Base-by-base conservation (phyloP, 495 filamentous ascomycete genomes). In the Lindgomyces ingoldianus region DNA sequence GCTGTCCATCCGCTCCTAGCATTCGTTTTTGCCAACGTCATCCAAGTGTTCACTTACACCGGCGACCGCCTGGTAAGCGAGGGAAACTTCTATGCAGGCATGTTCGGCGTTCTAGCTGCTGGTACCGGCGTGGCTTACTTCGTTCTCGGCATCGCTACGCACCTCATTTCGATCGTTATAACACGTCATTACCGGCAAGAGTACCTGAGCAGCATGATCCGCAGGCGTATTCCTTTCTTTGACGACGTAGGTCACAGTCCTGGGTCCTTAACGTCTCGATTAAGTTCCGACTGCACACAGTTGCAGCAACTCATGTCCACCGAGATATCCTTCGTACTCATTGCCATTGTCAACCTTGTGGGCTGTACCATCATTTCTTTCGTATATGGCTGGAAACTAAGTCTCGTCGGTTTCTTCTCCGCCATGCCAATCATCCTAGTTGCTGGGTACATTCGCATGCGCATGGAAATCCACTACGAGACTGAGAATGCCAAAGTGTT, bases 351-450 rank as follows among this genome's bases (percentile, higher is more conserved):
- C 52, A 71, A 69, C 44, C 26, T 74, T 18, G 16, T 71, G 12
- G 72, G 70, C 27, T 69, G 49, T 19, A 58, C 57, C 6, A 55
- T 57, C 24, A 72, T 74, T 39, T 46, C 72, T 2, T 71, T 74
- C 58, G 56, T 55, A 16, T 73, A 67, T 36, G 70, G 70, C 19
- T 74, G 70, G 72, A 73, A 73, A 52, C 65, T 74, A 11, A 51
- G 61, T 0, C 58, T 74, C 0, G 67, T 74, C 18, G 62, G 52
- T 10, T 41, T 73, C 4, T 69, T 71, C 58, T 60, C 46, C 27
- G 41, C 51, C 25, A 29, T 73, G 1, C 72, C 72, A 18, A 57
- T 61, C n/a, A 71, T 74, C 41, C 53, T 74, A 22, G 36, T 26
- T 19, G 70, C 68, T 39, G 72, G 72, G 3, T 73, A 64, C 42